These are phyloP conservation scores for Kokia cookei DNA, from an alignment of 441 rosid species.

Conservation along the genomic window DNA sequence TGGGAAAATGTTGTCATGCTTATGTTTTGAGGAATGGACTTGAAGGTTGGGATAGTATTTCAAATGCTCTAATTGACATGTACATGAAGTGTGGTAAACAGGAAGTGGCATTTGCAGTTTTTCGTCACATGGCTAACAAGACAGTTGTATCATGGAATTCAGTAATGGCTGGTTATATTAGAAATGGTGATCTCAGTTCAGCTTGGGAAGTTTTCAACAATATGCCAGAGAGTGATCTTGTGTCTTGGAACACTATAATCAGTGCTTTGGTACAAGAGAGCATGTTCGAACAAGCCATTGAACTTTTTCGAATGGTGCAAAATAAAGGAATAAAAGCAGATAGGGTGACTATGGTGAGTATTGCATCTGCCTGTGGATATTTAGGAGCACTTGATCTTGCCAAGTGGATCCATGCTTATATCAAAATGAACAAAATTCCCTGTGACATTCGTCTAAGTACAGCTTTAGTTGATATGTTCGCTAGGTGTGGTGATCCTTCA, in stretches of 20 bases:
- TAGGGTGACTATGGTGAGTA: conserved; percentile 43
- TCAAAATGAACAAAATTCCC: conserved; percentile 24
- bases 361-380: conserved; percentile 58
- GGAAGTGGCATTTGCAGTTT: conserved; percentile 40
- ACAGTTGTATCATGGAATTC: conserved; percentile 68
- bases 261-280: conserved; percentile 41
- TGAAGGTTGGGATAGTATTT: conserved; percentile 47
- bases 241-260: conserved; percentile 54
- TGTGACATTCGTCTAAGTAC: conserved; percentile 48
- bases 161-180: conserved; percentile 45
- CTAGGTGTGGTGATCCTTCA: conserved; percentile 51
- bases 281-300: conserved; percentile 48
- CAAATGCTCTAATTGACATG: conserved; percentile 58
- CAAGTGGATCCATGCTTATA: conserved; percentile 44
- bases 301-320: conserved; percentile 45
- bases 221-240: conserved; percentile 51
- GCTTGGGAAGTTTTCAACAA: conserved; percentile 37
- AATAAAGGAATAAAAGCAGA: conserved; percentile 34
- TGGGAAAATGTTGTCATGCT: conserved; percentile 55
- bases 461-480: conserved; percentile 53
- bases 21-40: conserved; percentile 59
- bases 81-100: conserved; percentile 60
- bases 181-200: conserved; percentile 41
- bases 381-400: conserved; percentile 55
- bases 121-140: conserved; percentile 45